Evolutionary conservation across 768 basidiomycete genomes (phyloP).

Genomic region (Mycena galericulata): DNA sequence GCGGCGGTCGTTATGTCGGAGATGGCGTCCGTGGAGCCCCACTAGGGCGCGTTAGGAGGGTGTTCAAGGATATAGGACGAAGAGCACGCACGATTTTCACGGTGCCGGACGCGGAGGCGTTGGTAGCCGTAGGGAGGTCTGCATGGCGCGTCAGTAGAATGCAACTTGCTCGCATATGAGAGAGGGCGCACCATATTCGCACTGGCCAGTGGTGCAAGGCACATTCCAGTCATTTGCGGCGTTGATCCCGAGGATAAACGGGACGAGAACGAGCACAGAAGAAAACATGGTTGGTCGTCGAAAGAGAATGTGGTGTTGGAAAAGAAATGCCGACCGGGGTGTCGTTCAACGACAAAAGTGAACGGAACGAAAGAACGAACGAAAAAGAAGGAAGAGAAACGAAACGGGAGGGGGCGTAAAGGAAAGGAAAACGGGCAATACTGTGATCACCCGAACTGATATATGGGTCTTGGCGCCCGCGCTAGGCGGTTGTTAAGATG

Average conservation of each 20-base stretch:
- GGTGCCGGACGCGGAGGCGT: constrained; percentile 17
- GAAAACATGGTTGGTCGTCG: constrained; percentile 12
- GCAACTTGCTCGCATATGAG: background rate
- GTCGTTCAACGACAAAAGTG: constrained; percentile 24
- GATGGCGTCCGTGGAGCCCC: constrained; percentile 40
- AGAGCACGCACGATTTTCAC: constrained; percentile 19
- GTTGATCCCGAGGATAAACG: constrained; percentile 13
- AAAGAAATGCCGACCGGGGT: constrained; percentile 17
- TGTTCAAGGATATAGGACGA: background rate
- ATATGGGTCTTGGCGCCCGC: too few relatives aligned
- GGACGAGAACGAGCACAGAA: constrained; percentile 6
- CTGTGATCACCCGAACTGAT: too few relatives aligned
- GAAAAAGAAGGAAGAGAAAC: background rate
- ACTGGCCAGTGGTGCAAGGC: constrained; percentile 25
- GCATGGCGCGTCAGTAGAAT: background rate
- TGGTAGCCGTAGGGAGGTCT: constrained; percentile 17
- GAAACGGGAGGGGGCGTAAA: background rate
- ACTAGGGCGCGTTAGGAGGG: constrained; percentile 22
- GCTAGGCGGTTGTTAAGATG: too few relatives aligned
- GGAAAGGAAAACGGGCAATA: background rate
- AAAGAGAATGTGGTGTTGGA: background rate
- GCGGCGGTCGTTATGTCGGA: constrained; percentile 55
- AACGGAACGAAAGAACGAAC: background rate
- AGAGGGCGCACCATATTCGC: constrained; percentile 14
- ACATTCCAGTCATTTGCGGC: constrained; percentile 32